Evolutionary conservation across 192 early-diverging fungal species (phyloP), one percentile per base, ranked within the genome.

Genomic region (Podila epigama): DNA sequence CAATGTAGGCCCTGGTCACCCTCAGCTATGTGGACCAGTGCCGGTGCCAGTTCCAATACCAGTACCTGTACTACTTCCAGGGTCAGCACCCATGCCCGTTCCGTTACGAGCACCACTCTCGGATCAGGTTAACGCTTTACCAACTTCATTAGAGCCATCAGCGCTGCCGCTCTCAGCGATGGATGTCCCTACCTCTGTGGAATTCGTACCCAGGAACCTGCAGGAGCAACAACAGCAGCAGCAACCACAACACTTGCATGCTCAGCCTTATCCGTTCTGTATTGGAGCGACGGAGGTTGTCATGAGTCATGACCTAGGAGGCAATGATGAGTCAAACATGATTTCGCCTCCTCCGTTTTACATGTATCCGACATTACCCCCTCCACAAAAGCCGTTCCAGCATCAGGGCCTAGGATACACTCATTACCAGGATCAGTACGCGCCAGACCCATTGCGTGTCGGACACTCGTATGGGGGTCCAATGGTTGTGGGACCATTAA

Each of bases 311-410:
- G 58, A 42, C 33, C 15, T 60, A 12, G 27, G 40, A 9, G 58
- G 27, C 2, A 29, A 55, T 41, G 60, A 51, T 0, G 18, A 8
- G 6, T 13, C 40, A 20, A 41, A 57, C 22, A 27, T 27, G n/a
- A 60, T 66, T 27, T 61, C 63, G 51, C 70, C 70, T 11, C 70
- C 70, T 11, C 50, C 57, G 9, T 75, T 75, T 31, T 75, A 75
- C 15, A 66, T 75, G 52, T 75, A 75, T 29, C 58, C 70, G 20
- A 40, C 53, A 9, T 50, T 66, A 5, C 37, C 51, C 5, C 68
- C 20, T 11, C 52, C 36, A 4, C 35, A 48, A 31, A 34, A 25
- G 27, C 12, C 51, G 9, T 57, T 20, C 34, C 37, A 59, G 7
- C 58, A 58, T 28, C 57, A 41, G 20, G 42, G 51, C 20, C 34